Base-by-base conservation (phyloP, 495 filamentous ascomycete genomes). In the Penicillium chermesinum region DNA sequence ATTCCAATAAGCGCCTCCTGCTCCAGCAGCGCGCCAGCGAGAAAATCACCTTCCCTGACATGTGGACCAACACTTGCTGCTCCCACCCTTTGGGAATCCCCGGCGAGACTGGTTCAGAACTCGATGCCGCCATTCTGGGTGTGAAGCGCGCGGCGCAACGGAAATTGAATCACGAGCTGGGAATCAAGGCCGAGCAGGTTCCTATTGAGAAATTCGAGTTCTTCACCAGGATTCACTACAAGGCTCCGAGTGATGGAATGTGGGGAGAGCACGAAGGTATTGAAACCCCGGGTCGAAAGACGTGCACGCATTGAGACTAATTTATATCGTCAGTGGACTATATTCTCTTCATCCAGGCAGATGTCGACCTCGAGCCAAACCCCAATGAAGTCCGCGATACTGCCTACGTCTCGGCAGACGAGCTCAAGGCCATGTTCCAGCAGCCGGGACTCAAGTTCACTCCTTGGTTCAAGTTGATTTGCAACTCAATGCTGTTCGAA, bases 61-160 rank as follows among this genome's bases (percentile, higher is more conserved):
- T 96, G 88, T 99, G 93, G 93, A 99, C 93, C 48, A 99, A 99
- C 70, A 99, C 93, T 33, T 99, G 93, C 79, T 99, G 93, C 75
- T 99, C 93, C 22, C 93, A 99, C 68, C 93, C 93, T 7, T 75
- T 99, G 44, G 88, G 88, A 21, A 85, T 96, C 46, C 85, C 93
- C 15, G 86, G 82, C 16, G 93, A 99, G 78, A 95, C 89, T 2
- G 93, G 93, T 44, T 79, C 83, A 10, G 85, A 88, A 62, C 77
- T 98, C 16, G 83, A 82, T 17, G 84, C 85, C 49, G 85, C 90
- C 0, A 76, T 96, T 16, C 66, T 78, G 51, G 93, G 93, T 3
- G 94, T 94, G 50, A 89, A 89, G 71, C 80, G 87, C 27, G 93
- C 93, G 16, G 93, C 93, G 18, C 85, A 89, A 69, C 80, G 93